phyloP scores from a whole-genome alignment of 805 yeast genomes.

The Ascoidea rubescens region DNA sequence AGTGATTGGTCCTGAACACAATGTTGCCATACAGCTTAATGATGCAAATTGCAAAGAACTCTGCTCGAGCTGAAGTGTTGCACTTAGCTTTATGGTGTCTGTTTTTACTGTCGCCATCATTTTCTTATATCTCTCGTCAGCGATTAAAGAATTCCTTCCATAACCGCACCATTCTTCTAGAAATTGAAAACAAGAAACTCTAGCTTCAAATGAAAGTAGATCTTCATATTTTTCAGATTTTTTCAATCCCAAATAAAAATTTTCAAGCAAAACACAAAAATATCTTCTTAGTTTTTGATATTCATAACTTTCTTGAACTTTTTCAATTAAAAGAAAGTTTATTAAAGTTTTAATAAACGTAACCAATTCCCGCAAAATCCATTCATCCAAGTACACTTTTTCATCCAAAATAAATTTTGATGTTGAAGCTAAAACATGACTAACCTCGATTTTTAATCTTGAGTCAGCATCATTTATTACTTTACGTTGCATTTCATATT shows the following conservation, averaged over 20 bases:
- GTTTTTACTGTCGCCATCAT: slow-evolving; percentile 32
- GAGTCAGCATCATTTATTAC: slow-evolving; percentile 22
- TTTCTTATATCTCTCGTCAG: slow-evolving; percentile 49
- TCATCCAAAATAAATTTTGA: slow-evolving; percentile 42
- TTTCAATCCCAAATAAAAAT: slow-evolving; percentile 44
- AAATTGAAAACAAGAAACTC: slow-evolving; percentile 69
- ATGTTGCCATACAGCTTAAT: slow-evolving; percentile 70
- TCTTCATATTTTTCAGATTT: slow-evolving; percentile 32
- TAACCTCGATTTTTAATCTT: slow-evolving; percentile 54
- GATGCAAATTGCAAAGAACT: slow-evolving; percentile 57
- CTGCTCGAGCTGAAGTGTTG: slow-evolving; percentile 20
- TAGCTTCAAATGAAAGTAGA: slow-evolving; percentile 64
- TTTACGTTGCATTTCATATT: slow-evolving; percentile 17
- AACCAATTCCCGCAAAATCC: slow-evolving; percentile 53
- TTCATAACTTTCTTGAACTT: slow-evolving; percentile 50
- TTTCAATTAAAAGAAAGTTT: slow-evolving; percentile 37
- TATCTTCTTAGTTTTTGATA: slow-evolving; percentile 70
- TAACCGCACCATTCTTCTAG: slow-evolving; percentile 92
- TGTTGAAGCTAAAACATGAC: slow-evolving; percentile 64
- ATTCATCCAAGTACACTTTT: slow-evolving; percentile 44
- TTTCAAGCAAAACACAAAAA: slow-evolving; percentile 72
- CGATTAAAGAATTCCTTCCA: slow-evolving; percentile 48
- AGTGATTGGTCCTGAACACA: slow-evolving; percentile 64
- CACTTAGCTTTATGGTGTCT: slow-evolving; percentile 16
- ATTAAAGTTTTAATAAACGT: slow-evolving; percentile 49